A percentile compares a stretch with the other conserved stretches of the same genome.
Evolutionary conservation across 331 rosid species (phyloP).

Genomic region (Spiraea crenata): DNA sequence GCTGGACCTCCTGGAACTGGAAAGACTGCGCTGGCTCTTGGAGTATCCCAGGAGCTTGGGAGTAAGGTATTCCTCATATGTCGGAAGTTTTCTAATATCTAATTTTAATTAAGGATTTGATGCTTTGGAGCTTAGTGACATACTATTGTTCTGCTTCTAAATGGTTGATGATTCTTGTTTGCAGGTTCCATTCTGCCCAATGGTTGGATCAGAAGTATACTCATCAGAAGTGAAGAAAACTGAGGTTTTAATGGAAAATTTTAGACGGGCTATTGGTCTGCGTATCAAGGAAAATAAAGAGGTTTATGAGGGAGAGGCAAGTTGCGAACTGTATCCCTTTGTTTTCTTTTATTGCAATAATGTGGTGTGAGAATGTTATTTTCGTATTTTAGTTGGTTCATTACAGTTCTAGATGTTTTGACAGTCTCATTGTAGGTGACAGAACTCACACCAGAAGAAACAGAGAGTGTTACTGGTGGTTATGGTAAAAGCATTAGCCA

Average conservation of each 20-base stretch:
- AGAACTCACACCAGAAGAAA: conserved; percentile 81
- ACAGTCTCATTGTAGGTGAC: conserved; percentile 54
- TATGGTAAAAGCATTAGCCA: conserved; percentile 98
- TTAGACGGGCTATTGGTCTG: conserved; percentile 83
- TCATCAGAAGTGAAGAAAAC: conserved; percentile 99
- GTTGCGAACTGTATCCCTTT: conserved; percentile 12
- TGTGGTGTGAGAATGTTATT: conserved; percentile 15
- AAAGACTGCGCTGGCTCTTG: conserved; percentile 94
- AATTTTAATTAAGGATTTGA: neutral
- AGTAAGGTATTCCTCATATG: conserved; percentile 59
- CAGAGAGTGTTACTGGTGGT: conserved; percentile 88
- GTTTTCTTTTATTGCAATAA: neutral
- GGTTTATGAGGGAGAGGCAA: conserved; percentile 97
- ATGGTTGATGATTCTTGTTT: neutral
- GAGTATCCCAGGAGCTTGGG: conserved; percentile 93
- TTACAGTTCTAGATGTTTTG: conserved; percentile 24
- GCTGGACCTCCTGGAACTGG: conserved; percentile 99
- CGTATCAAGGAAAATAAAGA: conserved; percentile 96
- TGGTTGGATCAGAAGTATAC: conserved; percentile 98
- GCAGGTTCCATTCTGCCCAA: conserved; percentile 95
- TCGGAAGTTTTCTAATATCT: neutral
- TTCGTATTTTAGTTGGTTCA: conserved; percentile 5
- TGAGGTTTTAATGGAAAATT: conserved; percentile 92
- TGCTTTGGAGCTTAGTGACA: neutral
- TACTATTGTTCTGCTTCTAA: neutral